phyloP scores from a whole-genome alignment of 768 basidiomycete species.

The Kwoniella pini region DNA sequence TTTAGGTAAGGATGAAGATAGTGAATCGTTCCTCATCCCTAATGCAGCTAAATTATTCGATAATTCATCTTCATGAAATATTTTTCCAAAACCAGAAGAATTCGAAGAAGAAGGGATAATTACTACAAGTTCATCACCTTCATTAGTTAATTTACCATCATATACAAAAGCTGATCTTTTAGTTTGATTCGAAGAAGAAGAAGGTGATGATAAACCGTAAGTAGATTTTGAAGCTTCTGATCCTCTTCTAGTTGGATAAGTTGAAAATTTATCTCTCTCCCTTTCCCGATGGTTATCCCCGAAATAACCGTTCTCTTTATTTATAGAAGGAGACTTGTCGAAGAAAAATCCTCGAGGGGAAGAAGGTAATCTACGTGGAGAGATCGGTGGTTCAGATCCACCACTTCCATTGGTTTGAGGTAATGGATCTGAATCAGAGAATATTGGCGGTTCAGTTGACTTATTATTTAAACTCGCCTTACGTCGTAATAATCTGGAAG shows the following conservation, averaged over 20 bases:
- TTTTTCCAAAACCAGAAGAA: no score
- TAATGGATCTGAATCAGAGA: conserved; percentile 3
- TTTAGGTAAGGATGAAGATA: conserved; percentile 11
- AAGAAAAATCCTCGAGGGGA: conserved; percentile 10
- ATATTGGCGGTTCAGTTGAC: neutral
- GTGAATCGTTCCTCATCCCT: neutral
- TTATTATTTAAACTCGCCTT: conserved; percentile 19
- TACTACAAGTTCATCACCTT: neutral
- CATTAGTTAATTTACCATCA: conserved; percentile 6
- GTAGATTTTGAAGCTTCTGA: neutral
- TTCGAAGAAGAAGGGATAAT: no score
- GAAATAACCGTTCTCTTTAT: neutral
- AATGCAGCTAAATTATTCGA: neutral
- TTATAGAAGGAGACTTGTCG: neutral
- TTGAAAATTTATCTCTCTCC: conserved; percentile 5
- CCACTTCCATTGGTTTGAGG: neutral
- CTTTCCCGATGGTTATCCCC: neutral
- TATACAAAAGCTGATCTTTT: conserved; percentile 22
- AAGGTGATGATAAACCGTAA: neutral
- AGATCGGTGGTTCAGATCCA: conserved; percentile 4
- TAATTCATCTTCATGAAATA: neutral
- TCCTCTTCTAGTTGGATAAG: neutral
- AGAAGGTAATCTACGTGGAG: conserved; percentile 5
- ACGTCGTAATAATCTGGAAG: conserved; percentile 28
- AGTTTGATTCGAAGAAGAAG: neutral